phyloP scores from a whole-genome alignment of 176 grass and related monocot genomes.

The Carex littledalei region DNA sequence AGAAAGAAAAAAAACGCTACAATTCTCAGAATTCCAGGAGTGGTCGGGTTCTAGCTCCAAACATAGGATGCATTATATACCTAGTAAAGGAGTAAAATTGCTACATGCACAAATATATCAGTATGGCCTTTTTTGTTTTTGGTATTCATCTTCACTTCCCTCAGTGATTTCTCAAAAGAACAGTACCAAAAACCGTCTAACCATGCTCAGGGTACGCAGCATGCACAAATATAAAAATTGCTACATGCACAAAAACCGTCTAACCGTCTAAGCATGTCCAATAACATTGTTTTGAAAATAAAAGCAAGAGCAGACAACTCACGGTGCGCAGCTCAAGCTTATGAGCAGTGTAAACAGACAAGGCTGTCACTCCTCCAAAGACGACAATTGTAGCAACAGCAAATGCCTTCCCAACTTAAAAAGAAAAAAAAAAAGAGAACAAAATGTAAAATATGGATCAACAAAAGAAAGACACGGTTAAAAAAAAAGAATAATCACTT shows the following conservation, averaged over 20 bases:
- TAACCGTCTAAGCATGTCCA: background rate
- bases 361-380: constrained; percentile 63
- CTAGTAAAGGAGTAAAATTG: background rate
- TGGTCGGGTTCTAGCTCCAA: background rate
- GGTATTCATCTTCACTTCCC: background rate
- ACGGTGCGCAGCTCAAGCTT: constrained; percentile 74
- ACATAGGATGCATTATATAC: background rate
- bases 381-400: constrained; percentile 51
- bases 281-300: background rate
- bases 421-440: background rate
- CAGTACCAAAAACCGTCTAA: background rate
- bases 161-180: background rate
- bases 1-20: background rate
- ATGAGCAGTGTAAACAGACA: constrained; percentile 49
- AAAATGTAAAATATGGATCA: background rate
- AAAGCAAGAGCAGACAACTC: constrained; percentile 26
- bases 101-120: background rate
- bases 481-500: constrained; percentile 29
- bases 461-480: background rate
- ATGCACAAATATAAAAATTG: no score
- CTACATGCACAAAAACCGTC: background rate
- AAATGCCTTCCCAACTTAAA: constrained; percentile 89
- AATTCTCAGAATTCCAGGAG: background rate
- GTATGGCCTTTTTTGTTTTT: background rate
- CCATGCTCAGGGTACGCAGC: no score